Evolutionary conservation across 1,139 yeast genomes (phyloP), one percentile per base, ranked within the genome.

Genomic region (Arxiozyma heterogenica): DNA sequence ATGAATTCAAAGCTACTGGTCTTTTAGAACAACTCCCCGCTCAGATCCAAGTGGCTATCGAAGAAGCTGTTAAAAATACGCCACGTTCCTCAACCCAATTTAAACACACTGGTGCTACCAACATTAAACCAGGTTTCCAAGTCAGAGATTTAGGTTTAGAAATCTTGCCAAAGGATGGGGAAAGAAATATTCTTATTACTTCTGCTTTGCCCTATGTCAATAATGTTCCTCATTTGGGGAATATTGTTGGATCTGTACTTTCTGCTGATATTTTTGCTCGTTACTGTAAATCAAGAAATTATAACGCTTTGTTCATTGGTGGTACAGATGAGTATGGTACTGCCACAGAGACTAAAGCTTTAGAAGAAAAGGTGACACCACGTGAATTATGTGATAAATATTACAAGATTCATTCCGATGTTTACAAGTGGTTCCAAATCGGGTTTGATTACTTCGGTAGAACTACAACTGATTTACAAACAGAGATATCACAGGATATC

Each of bases 261-360:
- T 83, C 93, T 56, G 98, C 98, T 41, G 99, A 93, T 75, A 88
- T 93, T 59, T 94, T 81, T 73, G 80, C 98, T 54, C 83, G 98
- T 69, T 93, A 87, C 72, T 82, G 87, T 67, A 91, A 90, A 71
- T 83, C 86, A 61, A 82, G 97, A 75, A 88, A 90, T 71, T 84
- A 86, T 75, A 93, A 91, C 69, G 78, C 96, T 23, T 74, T 93
- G 58, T 93, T 76, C 66, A 74, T 93, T 56, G 90, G 98, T 73
- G 99, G 99, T 73, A 94, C 98, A 43, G 99, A 93, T 70, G 99
- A 93, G 73, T 94, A 93, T 70, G 99, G 99, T 69, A 93, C 99
- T 58, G 99, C 99, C 51, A 93, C 98, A 27, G 99, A 93, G 72
- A 94, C 98, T 42, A 93, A 93, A 73, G 98, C 98, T 12, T 75